Conservation (phyloP, 805 yeast species). For the Ogataea thermomethanolica region DNA sequence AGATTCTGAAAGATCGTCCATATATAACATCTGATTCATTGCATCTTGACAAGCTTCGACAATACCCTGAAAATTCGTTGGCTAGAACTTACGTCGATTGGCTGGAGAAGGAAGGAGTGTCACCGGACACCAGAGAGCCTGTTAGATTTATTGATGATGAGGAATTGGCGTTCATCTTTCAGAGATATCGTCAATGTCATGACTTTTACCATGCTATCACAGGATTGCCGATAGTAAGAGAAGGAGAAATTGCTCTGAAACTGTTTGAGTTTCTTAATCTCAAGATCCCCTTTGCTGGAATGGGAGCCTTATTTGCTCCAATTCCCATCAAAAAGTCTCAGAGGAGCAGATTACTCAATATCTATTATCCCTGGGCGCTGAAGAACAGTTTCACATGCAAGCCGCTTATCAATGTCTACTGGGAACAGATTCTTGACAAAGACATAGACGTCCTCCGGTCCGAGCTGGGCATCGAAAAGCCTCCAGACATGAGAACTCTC, state of each 20-base stretch:
- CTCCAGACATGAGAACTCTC: slow-evolving; percentile 73
- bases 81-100: slow-evolving; percentile 80
- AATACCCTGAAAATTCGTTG: slow-evolving; percentile 63
- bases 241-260: slow-evolving; percentile 95
- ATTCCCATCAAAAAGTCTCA: slow-evolving; percentile 64
- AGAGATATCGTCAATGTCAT: slow-evolving; percentile 93
- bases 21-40: slow-evolving; percentile 72
- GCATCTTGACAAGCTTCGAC: slow-evolving; percentile 55
- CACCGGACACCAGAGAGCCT: slow-evolving; percentile 89
- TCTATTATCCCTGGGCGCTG: slow-evolving; percentile 87
- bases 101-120: slow-evolving; percentile 82
- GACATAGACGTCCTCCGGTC: slow-evolving; percentile 70
- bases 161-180: slow-evolving; percentile 88
- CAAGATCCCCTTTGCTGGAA: slow-evolving; percentile 92
- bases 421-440: slow-evolving; percentile 79
- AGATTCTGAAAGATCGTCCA: slow-evolving; percentile 75
- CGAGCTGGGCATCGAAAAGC: slow-evolving; percentile 70
- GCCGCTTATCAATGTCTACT: slow-evolving; percentile 81
- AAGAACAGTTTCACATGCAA: slow-evolving; percentile 66
- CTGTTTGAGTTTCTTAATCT: slow-evolving; percentile 88
- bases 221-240: slow-evolving; percentile 84
- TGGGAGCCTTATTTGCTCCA: slow-evolving; percentile 90
- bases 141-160: slow-evolving; percentile 87
- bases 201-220: slow-evolving; percentile 94
- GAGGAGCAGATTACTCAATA: slow-evolving; percentile 56